Percentiles rank a stretch among this genome's conserved stretches.
These are phyloP conservation scores for Endothia cerciana DNA, from an alignment of 2,329 filamentous ascomycete species.

Conservation along the genomic window DNA sequence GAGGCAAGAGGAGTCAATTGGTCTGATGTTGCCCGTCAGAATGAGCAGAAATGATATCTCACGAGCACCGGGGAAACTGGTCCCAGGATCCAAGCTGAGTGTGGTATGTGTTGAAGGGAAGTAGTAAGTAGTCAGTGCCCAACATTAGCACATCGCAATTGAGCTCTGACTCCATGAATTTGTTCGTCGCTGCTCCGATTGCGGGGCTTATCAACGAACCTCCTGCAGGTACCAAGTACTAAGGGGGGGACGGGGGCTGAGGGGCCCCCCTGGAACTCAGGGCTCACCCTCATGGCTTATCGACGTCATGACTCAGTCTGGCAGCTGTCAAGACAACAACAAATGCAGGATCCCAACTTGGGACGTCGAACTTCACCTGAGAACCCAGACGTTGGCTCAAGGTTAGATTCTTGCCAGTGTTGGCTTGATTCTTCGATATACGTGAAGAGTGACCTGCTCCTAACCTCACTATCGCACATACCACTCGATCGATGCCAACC, in stretches of 20 bases:
- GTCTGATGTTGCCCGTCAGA: too few species aligned
- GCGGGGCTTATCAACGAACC: neutral
- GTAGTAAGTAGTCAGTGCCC: too few species aligned
- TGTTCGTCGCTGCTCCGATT: neutral
- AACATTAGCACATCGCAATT: neutral
- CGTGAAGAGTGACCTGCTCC: neutral
- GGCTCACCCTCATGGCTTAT: neutral
- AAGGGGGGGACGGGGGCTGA: neutral
- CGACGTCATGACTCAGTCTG: slow-evolving; percentile 2
- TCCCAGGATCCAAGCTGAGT: too few species aligned
- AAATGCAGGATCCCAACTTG: neutral
- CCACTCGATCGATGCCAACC: neutral
- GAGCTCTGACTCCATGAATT: neutral
- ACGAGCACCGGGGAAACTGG: too few species aligned
- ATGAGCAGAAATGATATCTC: too few species aligned
- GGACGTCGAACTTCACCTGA: neutral
- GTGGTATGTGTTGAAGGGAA: too few species aligned
- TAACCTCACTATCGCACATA: neutral
- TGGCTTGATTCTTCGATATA: neutral
- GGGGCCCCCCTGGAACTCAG: neutral
- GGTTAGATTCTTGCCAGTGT: neutral
- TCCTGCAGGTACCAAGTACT: neutral
- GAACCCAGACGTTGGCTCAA: neutral
- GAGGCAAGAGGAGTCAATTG: too few species aligned
- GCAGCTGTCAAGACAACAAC: neutral